phyloP scores from a whole-genome alignment of 257 asterid species.

The Rauvolfia tetraphylla region DNA sequence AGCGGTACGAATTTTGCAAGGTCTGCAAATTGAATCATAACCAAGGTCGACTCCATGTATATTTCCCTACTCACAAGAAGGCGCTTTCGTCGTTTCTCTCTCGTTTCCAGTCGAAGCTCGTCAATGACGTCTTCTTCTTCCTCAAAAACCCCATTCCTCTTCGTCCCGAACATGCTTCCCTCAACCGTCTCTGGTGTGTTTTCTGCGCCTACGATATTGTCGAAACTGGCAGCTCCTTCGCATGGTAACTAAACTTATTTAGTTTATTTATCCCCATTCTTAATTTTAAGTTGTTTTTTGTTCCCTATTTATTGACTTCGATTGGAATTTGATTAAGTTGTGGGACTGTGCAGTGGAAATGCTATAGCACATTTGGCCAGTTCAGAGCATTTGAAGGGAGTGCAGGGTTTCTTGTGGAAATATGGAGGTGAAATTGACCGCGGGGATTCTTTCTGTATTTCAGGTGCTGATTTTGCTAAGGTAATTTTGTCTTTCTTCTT shows the following conservation, averaged over 20 bases:
- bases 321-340: not conserved
- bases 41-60: conserved; percentile 74
- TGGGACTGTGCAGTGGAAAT: conserved; percentile 50
- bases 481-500: conserved; percentile 25
- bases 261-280: not conserved
- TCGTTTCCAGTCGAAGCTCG: conserved; percentile 61
- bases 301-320: not conserved
- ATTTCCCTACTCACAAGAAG: conserved; percentile 66
- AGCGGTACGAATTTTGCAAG: conserved; percentile 62
- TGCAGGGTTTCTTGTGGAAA: conserved; percentile 73
- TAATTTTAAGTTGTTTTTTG: not conserved
- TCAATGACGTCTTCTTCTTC: conserved; percentile 45
- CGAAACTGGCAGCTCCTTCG: conserved; percentile 53
- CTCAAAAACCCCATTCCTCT: conserved; percentile 48
- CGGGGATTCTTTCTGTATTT: conserved; percentile 46
- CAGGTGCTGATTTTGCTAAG: conserved; percentile 59
- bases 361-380: conserved; percentile 70
- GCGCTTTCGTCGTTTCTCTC: conserved; percentile 34
- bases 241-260: conserved; percentile 41
- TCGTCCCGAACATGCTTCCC: conserved; percentile 53
- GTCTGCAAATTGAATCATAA: conserved; percentile 73
- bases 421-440: conserved; percentile 72
- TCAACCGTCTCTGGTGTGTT: conserved; percentile 66
- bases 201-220: conserved; percentile 61
- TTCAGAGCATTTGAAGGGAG: conserved; percentile 75